Evolutionary conservation across 1,284 basidiomycete genomes (phyloP), one percentile per base, ranked within the genome.

Genomic region (Heterobasidion annosum): DNA sequence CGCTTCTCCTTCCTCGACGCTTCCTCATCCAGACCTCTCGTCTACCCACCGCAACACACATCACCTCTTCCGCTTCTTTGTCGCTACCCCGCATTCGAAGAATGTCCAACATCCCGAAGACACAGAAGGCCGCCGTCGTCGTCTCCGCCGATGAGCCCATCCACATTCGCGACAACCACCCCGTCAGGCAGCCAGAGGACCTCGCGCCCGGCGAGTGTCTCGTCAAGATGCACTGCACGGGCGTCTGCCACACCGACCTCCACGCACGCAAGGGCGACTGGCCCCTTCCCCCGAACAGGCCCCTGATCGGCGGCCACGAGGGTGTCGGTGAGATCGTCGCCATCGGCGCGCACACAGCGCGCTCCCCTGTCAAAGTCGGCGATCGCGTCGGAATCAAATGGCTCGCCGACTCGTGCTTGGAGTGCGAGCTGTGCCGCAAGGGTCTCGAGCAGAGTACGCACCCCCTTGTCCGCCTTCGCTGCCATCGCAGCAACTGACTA

Each of bases 371-470:
- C 59, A 77, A 83, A 61, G 58, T 93, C 34, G 91, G 92, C 25
- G 84, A 93, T 59, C 79, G 86, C 12, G 92, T 95, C 48, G 92
- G 93, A 7, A 83, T 96, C 74, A 95, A 95, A 68, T 91, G 89
- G 88, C 72, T 71, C 50, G 68, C 68, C 5, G 67, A 71, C 62
- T 69, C 69, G 34, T 73, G 70, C 61, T 60, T 84, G 44, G 73
- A 85, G 62, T 94, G 91, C 69, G 85, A 90, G 65, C 78, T 76
- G 61, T 93, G 93, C 69, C 75, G 78, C 57, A 79, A 79, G 59
- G 88, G 83, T 43, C 70, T 77, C 53, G 91, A 93, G 65, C 84
- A 87, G 69, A 77, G 83, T 83, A 54, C 48, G 78, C 68, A 52
- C 32, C 34, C 12, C 37, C n/a, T 40, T 3, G n/a, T n/a, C 7